Base-by-base conservation (phyloP, 306 rosid species). In the Cucurbita maxima region DNA sequence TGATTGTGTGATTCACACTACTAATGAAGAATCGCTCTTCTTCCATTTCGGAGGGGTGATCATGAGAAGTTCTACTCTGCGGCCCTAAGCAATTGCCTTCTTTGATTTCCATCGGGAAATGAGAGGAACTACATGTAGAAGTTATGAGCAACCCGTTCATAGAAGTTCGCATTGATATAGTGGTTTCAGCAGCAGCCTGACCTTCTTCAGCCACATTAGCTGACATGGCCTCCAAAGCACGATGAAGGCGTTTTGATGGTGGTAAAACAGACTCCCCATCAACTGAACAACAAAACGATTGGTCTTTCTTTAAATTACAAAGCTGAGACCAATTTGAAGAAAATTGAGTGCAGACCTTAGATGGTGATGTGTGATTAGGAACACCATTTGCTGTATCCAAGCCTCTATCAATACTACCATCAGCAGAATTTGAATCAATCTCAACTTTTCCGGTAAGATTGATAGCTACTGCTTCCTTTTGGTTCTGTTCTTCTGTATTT, bases 151-250 rank as follows among this genome's bases (percentile, higher is more conserved):
- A 78, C 16, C 59, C 77, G 74, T 60, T 62, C 76, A 70, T 61
- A 45, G 84, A 81, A 20, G 75, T 76, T 81, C 75, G 79, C 74
- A 77, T 45, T 36, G 84, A 62, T n/a, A 48, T 57, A 13, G 85
- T 43, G 22, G 85, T 80, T 58, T 77, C 83, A 82, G 85, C 81
- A 71, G 40, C 71, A 34, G 76, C 68, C 64, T 81, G 87, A 74
- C 78, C 86, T 79, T 90, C 96, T 76, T 84, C 94, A 41, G 96
- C 96, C 67, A 84, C 96, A 89, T 87, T 86, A 73, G 97, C 98
- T 74, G 97, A 93, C 98, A 90, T 93, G 62, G 98, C 98, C 87
- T 93, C 97, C 62, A 93, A 80, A 81, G 98, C 98, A 45, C 97
- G 98, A 77, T 93, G 97, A 38, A 90, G 97, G 37, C 97, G 94